Evolutionary conservation across 345 rosid species (phyloP).

Genomic region (Populus tremula): DNA sequence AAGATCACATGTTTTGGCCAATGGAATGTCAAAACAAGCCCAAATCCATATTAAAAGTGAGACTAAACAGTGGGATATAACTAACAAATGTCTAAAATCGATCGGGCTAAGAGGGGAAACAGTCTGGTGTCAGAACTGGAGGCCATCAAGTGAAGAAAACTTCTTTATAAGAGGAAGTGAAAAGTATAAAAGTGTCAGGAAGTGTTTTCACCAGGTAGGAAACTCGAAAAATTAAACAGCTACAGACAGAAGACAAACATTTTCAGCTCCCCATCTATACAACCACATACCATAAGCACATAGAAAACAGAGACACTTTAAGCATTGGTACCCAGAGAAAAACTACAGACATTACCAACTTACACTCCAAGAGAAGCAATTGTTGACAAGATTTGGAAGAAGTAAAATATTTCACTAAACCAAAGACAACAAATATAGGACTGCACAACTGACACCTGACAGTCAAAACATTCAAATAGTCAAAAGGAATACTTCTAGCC

Average conservation of each 20-base stretch:
- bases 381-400: background rate
- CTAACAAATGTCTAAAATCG: background rate
- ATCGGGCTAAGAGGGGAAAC: background rate
- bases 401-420: background rate
- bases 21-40: background rate
- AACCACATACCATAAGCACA: background rate
- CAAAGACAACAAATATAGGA: background rate
- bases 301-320: background rate
- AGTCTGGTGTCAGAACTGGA: too few species aligned
- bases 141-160: background rate
- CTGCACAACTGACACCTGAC: background rate
- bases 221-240: background rate
- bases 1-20: background rate
- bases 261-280: background rate
- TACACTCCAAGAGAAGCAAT: background rate
- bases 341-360: background rate
- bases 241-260: background rate
- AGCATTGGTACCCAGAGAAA: background rate
- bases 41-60: background rate
- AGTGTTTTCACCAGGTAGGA: background rate
- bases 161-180: background rate
- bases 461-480: background rate
- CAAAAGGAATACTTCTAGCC: background rate
- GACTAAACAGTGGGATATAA: background rate
- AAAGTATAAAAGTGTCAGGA: background rate